Percentiles rank a stretch among this genome's conserved stretches.
Conservation (phyloP, 2,329 filamentous ascomycete genomes). For the Neobulgaria alba region DNA sequence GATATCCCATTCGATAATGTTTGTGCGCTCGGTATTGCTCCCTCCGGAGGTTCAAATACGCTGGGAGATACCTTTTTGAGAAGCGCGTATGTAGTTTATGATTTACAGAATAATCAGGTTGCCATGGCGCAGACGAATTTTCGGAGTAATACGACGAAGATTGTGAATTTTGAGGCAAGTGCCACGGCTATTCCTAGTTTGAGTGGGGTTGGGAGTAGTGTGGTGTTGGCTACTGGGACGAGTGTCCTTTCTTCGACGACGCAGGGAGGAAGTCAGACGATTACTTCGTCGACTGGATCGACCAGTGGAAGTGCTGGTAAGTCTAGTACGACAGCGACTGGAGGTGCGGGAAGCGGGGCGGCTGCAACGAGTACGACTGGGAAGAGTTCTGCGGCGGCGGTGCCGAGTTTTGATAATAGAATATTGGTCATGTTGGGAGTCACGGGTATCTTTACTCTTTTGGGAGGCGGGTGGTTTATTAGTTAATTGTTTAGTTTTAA, state of each 20-base stretch:
- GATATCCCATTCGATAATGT: constrained; percentile 23
- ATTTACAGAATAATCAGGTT: constrained; percentile 40
- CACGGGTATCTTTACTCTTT: not conserved
- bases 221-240: not conserved
- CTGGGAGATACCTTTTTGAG: constrained; percentile 46
- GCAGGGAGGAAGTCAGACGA: not conserved
- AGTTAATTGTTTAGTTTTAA: not conserved
- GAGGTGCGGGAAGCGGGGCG: not conserved
- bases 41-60: not conserved
- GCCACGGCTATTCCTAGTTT: constrained; percentile 15
- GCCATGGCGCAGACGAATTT: constrained; percentile 40
- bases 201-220: constrained; percentile 11
- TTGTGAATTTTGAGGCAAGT: constrained; percentile 17
- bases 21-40: constrained; percentile 46
- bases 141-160: constrained; percentile 25
- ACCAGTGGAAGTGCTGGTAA: not conserved
- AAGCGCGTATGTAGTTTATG: constrained; percentile 46
- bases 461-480: not conserved
- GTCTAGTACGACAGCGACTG: not conserved
- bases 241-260: not conserved
- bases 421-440: not conserved
- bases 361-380: not conserved
- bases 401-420: not conserved
- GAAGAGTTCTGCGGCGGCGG: not conserved
- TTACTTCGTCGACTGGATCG: not conserved